Percentiles rank a stretch among this genome's conserved stretches.
Conservation (phyloP, 2,329 filamentous ascomycete species). For the Pseudopyrenochaeta lycopersici region DNA sequence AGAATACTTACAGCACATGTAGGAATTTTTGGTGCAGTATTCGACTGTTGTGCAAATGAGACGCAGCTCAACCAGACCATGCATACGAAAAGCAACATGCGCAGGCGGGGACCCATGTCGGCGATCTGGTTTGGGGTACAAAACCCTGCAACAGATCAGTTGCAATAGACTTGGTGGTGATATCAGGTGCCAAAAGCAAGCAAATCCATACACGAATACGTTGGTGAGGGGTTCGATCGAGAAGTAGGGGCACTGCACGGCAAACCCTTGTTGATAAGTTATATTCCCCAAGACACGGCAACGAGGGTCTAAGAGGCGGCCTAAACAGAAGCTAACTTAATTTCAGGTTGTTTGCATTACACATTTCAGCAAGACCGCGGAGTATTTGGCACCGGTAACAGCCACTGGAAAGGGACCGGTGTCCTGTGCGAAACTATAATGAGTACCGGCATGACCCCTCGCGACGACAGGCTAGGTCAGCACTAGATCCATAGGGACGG, state of each 20-base stretch:
- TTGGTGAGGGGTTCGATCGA: neutral
- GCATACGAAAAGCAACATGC: neutral
- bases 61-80: neutral
- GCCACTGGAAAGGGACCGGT: neutral
- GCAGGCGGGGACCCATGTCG: neutral
- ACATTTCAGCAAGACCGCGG: neutral
- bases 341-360: neutral
- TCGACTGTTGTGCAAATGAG: neutral
- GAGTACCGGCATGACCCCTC: neutral
- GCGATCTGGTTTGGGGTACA: neutral
- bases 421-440: neutral
- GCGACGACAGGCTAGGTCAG: neutral
- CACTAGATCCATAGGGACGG: neutral
- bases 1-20: neutral
- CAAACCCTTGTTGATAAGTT: neutral
- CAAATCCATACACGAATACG: neutral
- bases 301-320: neutral
- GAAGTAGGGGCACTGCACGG: neutral
- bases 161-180: neutral
- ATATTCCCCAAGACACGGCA: neutral
- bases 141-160: neutral
- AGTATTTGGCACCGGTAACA: neutral
- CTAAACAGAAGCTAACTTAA: neutral
- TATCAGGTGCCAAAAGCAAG: too few species aligned
- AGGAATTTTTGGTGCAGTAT: neutral